Evolutionary conservation across 2,329 filamentous ascomycete genomes (phyloP).

Genomic region (Ascochyta pisi): DNA sequence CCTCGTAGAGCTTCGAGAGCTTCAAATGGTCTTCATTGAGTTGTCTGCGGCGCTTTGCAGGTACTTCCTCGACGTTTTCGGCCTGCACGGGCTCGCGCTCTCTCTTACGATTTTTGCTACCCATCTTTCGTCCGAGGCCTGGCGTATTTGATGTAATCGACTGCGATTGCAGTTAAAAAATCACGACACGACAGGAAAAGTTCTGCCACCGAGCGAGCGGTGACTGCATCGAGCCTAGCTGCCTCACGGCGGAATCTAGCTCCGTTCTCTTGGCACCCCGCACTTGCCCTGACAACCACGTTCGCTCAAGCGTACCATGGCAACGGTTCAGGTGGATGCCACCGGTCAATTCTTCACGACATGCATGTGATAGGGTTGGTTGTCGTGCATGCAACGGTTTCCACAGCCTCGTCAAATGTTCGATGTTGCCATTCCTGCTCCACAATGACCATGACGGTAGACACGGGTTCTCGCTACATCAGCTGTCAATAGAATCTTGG

Average conservation of each 20-base stretch:
- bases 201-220: conserved; percentile 9
- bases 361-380: neutral
- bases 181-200: conserved; percentile 1
- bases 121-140: conserved; percentile 24
- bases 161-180: conserved; percentile 3
- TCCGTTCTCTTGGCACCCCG: conserved; percentile 14
- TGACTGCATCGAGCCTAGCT: neutral
- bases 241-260: neutral
- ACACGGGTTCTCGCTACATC: neutral
- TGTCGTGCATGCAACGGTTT: neutral
- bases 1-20: conserved; percentile 55
- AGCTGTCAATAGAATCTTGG: neutral
- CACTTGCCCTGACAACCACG: conserved; percentile 13
- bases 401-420: neutral
- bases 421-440: neutral
- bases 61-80: conserved; percentile 26
- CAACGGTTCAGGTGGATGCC: conserved; percentile 16
- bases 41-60: conserved; percentile 44
- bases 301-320: conserved; percentile 15
- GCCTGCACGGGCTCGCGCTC: conserved; percentile 29
- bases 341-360: conserved; percentile 4
- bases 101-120: conserved; percentile 38
- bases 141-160: neutral
- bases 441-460: neutral
- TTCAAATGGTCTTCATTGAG: conserved; percentile 51